phyloP scores from a whole-genome alignment of 495 filamentous ascomycete genomes.

The Aspergillus kassunensis region DNA sequence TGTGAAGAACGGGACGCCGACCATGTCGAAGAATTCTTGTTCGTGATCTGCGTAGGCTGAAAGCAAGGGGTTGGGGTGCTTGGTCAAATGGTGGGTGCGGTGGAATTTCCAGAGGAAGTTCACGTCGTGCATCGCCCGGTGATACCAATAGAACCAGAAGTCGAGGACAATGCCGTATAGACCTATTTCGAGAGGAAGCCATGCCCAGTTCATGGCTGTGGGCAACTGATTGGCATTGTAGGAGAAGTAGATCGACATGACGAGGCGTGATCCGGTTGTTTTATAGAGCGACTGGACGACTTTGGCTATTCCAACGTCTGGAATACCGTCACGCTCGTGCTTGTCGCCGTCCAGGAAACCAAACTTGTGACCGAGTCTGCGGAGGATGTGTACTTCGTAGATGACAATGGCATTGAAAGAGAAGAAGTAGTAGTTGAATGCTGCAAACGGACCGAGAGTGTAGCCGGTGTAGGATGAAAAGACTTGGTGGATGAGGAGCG shows the following conservation, averaged over 20 bases:
- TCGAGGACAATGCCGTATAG: constrained; percentile 41
- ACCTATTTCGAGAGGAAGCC: constrained; percentile 37
- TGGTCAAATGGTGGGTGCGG: constrained; percentile 43
- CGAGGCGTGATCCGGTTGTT: constrained; percentile 20
- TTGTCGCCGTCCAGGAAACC: constrained; percentile 28
- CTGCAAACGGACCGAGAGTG: constrained; percentile 26
- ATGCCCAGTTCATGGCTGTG: constrained; percentile 24
- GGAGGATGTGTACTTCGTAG: constrained; percentile 27
- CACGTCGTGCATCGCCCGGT: constrained; percentile 42
- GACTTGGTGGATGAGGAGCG: constrained; percentile 33
- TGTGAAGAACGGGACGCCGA: constrained; percentile 34
- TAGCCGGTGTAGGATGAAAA: constrained; percentile 29
- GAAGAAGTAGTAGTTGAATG: constrained; percentile 38
- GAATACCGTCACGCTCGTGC: constrained; percentile 26
- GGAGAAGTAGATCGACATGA: constrained; percentile 20
- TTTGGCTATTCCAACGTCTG: constrained; percentile 22
- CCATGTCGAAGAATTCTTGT: constrained; percentile 45
- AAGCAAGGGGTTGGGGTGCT: constrained; percentile 40
- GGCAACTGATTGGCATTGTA: constrained; percentile 18
- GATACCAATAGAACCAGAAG: constrained; percentile 47
- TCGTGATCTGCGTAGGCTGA: constrained; percentile 42
- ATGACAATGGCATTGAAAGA: constrained; percentile 31
- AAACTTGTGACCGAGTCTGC: constrained; percentile 21
- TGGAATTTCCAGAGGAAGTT: constrained; percentile 39
- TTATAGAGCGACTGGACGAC: constrained; percentile 23